Conservation (phyloP, 371 early-diverging fungal species). For the Fennellomyces sp. region DNA sequence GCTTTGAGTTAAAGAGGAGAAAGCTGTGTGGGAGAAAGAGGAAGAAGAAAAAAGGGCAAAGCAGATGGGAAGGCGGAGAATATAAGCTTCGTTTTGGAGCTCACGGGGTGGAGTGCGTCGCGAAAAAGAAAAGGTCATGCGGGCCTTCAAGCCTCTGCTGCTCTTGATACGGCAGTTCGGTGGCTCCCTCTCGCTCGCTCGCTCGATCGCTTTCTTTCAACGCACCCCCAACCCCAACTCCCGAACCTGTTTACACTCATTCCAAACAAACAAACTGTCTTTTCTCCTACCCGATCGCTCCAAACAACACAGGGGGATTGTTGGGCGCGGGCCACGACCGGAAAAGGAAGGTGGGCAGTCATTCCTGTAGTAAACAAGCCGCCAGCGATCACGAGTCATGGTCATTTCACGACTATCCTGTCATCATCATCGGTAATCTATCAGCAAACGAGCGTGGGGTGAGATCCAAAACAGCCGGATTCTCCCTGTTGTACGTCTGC, state of each 20-base stretch:
- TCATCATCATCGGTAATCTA: no score
- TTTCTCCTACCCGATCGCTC: no score
- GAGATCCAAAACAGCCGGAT: no score
- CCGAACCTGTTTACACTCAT: neutral
- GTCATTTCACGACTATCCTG: neutral
- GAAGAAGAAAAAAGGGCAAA: neutral
- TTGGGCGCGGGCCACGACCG: slow-evolving; percentile 1
- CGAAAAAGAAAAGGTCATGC: neutral
- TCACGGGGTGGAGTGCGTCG: slow-evolving; percentile 1
- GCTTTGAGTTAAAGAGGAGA: neutral
- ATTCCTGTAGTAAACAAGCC: slow-evolving; percentile 2
- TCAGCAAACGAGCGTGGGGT: no score
- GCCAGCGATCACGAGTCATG: neutral
- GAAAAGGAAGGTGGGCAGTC: slow-evolving; percentile 5
- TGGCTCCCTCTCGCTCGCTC: neutral
- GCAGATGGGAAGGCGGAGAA: neutral
- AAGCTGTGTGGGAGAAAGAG: slow-evolving; percentile 1
- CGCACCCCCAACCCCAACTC: neutral
- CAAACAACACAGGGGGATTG: neutral
- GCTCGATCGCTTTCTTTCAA: neutral
- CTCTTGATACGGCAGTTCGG: neutral
- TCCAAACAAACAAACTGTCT: neutral
- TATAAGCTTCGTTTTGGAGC: neutral
- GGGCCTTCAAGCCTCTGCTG: neutral
- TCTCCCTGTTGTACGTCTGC: no score